Conservation (phyloP, 2,329 filamentous ascomycete genomes). For the Hypoxylon sp. region DNA sequence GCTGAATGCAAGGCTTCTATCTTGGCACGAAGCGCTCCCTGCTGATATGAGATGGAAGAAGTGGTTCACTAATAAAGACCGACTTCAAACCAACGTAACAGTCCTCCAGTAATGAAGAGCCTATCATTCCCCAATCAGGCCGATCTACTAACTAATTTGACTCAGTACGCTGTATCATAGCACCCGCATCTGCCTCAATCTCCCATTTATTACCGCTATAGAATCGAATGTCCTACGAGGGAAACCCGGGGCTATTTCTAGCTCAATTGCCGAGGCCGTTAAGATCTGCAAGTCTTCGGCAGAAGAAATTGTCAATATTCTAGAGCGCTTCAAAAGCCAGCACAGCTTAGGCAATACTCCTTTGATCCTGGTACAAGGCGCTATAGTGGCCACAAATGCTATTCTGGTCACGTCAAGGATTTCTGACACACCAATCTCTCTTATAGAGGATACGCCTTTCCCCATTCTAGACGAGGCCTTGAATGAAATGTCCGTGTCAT, state of each 20-base stretch:
- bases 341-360: background rate
- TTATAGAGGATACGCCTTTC: background rate
- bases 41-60: conserved; percentile 18
- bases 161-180: background rate
- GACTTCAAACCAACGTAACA: conserved; percentile 10
- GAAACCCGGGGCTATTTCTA: background rate
- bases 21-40: conserved; percentile 14
- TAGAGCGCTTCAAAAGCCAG: background rate
- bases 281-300: background rate
- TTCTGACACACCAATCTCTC: background rate
- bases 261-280: background rate
- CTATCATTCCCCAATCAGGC: background rate
- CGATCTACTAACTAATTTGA: background rate
- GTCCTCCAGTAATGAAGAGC: background rate
- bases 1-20: conserved; percentile 7
- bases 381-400: background rate
- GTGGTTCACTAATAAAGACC: conserved; percentile 13
- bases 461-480: background rate
- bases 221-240: background rate
- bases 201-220: background rate
- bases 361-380: background rate
- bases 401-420: background rate
- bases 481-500: background rate
- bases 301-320: background rate
- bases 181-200: background rate